Evolutionary conservation across 495 filamentous ascomycete genomes (phyloP).

Genomic region (Neurospora sp.): DNA sequence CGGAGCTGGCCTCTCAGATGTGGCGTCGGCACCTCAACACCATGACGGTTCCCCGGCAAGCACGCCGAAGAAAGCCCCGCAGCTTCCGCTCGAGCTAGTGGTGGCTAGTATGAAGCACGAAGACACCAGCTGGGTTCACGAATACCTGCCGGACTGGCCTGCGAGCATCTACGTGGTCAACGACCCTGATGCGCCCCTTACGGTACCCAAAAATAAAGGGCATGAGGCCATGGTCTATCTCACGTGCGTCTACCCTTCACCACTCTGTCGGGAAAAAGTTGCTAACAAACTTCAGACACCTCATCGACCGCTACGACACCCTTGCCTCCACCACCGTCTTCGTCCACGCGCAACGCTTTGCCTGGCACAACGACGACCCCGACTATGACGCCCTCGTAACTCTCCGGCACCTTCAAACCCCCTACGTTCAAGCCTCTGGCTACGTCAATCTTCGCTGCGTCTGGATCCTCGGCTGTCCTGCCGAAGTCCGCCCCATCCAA

Average conservation of each 20-base stretch:
- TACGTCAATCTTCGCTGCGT: slow-evolving; percentile 56
- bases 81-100: slow-evolving; percentile 21
- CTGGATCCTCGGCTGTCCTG: too few relatives aligned
- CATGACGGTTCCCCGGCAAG: neutral
- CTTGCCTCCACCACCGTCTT: slow-evolving; percentile 52
- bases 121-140: slow-evolving; percentile 24
- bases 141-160: slow-evolving; percentile 29
- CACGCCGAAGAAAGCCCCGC: neutral
- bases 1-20: neutral
- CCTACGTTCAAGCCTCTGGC: slow-evolving; percentile 44
- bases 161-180: slow-evolving; percentile 43
- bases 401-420: slow-evolving; percentile 43
- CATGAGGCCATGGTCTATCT: slow-evolving; percentile 56
- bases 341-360: slow-evolving; percentile 49
- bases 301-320: slow-evolving; percentile 54
- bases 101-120: slow-evolving; percentile 26
- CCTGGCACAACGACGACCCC: slow-evolving; percentile 56
- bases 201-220: slow-evolving; percentile 46
- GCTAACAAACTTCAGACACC: slow-evolving; percentile 39
- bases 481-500: too few relatives aligned
- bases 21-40: neutral
- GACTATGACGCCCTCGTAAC: slow-evolving; percentile 37
- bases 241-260: slow-evolving; percentile 34
- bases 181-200: slow-evolving; percentile 25
- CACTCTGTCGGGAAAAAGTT: slow-evolving; percentile 21